Conservation (phyloP, 306 rosid genomes). For the Trifolium repens region DNA sequence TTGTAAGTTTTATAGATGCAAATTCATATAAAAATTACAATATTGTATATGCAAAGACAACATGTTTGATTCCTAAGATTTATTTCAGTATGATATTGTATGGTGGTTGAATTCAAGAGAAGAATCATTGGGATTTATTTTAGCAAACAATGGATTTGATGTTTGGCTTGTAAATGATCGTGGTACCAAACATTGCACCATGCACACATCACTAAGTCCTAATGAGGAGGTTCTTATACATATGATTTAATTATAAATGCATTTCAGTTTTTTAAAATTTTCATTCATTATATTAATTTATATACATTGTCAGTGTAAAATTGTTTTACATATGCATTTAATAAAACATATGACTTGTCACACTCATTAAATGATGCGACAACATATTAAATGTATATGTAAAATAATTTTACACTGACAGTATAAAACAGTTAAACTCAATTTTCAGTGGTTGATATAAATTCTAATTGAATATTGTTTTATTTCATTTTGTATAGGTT, state of each 20-base stretch:
- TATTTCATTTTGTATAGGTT: slow-evolving; percentile 43
- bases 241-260: neutral
- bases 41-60: neutral
- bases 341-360: too few relatives aligned
- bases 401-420: too few relatives aligned
- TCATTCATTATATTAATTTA: too few relatives aligned
- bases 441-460: neutral
- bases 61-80: slow-evolving; percentile 9
- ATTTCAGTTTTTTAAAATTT: neutral
- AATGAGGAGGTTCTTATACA: slow-evolving; percentile 46
- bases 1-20: slow-evolving; percentile 47
- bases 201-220: slow-evolving; percentile 50
- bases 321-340: too few relatives aligned
- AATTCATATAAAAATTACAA: too few relatives aligned
- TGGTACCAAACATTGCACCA: slow-evolving; percentile 62
- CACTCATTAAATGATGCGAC: too few relatives aligned
- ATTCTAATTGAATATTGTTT: neutral
- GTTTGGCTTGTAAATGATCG: slow-evolving; percentile 76
- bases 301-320: too few relatives aligned
- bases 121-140: slow-evolving; percentile 65
- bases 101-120: slow-evolving; percentile 68
- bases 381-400: too few relatives aligned
- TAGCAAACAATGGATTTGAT: slow-evolving; percentile 70
- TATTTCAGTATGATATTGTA: slow-evolving; percentile 51
- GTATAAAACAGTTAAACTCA: too few relatives aligned